A percentile compares a stretch with the other conserved stretches of the same genome.
Evolutionary conservation across 257 asterid genomes (phyloP).

Genomic region (Nicotiana paniculata): DNA sequence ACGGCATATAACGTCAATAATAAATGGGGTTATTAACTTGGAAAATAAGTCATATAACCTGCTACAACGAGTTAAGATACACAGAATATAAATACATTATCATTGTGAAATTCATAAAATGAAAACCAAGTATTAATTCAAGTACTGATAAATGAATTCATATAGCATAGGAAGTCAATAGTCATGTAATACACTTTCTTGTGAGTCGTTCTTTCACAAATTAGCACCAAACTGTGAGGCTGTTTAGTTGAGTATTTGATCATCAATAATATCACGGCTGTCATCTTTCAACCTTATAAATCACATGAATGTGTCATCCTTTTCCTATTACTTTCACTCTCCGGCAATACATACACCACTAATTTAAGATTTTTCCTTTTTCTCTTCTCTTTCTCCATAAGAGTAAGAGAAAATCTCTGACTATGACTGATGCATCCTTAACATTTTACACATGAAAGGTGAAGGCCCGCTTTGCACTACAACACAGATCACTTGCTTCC

Average conservation of each 20-base stretch:
- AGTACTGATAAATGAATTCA: neutral
- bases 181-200: neutral
- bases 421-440: neutral
- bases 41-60: no score
- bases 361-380: neutral
- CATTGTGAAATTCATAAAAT: neutral
- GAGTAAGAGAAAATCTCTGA: neutral
- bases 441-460: neutral
- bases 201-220: neutral
- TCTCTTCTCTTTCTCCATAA: neutral
- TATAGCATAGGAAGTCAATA: neutral
- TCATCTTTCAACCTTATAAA: neutral
- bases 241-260: neutral
- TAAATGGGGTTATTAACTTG: no score
- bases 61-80: no score
- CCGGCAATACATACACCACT: neutral
- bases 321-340: constrained; percentile 5
- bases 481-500: constrained; percentile 1
- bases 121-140: neutral
- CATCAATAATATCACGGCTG: constrained; percentile 2
- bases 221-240: neutral
- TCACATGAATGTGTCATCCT: constrained; percentile 8
- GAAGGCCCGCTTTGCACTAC: neutral
- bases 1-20: no score
- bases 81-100: no score